A percentile compares a stretch with the other conserved stretches of the same genome.
Evolutionary conservation across 2,329 filamentous ascomycete species (phyloP).

Genomic region (Neonectria ditissima): DNA sequence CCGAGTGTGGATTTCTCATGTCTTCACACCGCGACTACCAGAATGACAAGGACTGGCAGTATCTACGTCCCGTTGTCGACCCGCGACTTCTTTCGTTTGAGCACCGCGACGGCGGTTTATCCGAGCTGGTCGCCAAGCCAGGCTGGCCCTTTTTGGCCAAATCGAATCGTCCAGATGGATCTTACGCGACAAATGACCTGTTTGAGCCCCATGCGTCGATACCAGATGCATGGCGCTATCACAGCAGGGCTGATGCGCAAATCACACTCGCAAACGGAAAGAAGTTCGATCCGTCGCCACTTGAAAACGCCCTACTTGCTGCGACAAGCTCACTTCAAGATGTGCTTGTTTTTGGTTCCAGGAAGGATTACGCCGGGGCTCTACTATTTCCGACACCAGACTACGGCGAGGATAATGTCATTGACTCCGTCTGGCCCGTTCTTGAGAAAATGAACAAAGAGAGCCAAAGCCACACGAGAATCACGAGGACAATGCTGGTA

Average conservation of each 20-base stretch:
- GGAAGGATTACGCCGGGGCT: conserved; percentile 65
- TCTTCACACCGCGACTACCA: conserved; percentile 69
- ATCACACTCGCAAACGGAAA: conserved; percentile 74
- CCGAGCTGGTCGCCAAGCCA: conserved; percentile 65
- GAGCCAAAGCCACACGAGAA: conserved; percentile 62
- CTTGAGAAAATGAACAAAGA: conserved; percentile 61
- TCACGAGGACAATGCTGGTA: conserved; percentile 63
- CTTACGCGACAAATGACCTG: conserved; percentile 72
- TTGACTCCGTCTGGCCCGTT: conserved; percentile 55
- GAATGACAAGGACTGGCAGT: conserved; percentile 70
- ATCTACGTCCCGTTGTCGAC: conserved; percentile 58
- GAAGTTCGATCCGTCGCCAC: conserved; percentile 73
- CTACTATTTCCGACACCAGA: conserved; percentile 61
- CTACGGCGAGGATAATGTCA: conserved; percentile 50
- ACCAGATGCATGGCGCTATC: conserved; percentile 69
- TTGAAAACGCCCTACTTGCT: conserved; percentile 67
- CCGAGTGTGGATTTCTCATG: conserved; percentile 74
- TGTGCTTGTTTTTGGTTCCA: conserved; percentile 72
- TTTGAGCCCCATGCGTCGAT: conserved; percentile 67
- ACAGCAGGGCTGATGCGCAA: conserved; percentile 71
- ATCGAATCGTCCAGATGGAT: conserved; percentile 67
- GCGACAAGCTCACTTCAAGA: conserved; percentile 60
- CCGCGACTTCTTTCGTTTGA: conserved; percentile 58
- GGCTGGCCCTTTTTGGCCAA: conserved; percentile 71
- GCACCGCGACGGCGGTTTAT: conserved; percentile 54